These are phyloP conservation scores for Diutina neorugosa DNA, from an alignment of 1,139 yeast genomes.

Conservation along the genomic window DNA sequence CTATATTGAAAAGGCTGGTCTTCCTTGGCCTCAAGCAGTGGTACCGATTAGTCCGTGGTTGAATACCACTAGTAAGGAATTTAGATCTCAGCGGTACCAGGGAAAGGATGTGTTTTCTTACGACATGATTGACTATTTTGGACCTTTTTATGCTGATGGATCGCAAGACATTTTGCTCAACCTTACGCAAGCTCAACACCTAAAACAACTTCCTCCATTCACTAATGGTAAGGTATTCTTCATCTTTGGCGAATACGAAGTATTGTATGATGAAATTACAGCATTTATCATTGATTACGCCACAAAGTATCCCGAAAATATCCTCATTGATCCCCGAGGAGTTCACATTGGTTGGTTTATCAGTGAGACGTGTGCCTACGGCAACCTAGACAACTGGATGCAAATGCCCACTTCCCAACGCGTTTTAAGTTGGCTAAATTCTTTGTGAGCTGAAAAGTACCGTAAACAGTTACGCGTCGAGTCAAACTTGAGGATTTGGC, in stretches of 20 bases:
- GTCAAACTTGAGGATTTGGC: too few species aligned
- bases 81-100: background rate
- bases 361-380: slow-evolving; percentile 1
- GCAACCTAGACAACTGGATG: background rate
- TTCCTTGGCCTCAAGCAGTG: background rate
- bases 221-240: slow-evolving; percentile 3
- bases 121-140: slow-evolving; percentile 4
- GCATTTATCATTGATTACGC: background rate
- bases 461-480: too few species aligned
- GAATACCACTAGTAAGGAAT: background rate
- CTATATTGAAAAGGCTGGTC: background rate
- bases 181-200: background rate
- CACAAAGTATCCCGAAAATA: slow-evolving; percentile 1
- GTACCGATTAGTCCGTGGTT: slow-evolving; percentile 2
- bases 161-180: background rate
- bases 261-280: slow-evolving; percentile 5
- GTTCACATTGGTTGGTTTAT: slow-evolving; percentile 5
- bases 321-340: slow-evolving; percentile 1
- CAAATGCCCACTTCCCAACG: background rate
- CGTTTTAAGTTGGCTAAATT: background rate
- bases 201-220: slow-evolving; percentile 1
- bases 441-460: too few species aligned
- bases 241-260: slow-evolving; percentile 5
- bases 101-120: slow-evolving; percentile 8
- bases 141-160: slow-evolving; percentile 1